Percentiles rank a stretch among this genome's conserved stretches.
Conservation (phyloP, 345 rosid species). For the Populus davidiana region DNA sequence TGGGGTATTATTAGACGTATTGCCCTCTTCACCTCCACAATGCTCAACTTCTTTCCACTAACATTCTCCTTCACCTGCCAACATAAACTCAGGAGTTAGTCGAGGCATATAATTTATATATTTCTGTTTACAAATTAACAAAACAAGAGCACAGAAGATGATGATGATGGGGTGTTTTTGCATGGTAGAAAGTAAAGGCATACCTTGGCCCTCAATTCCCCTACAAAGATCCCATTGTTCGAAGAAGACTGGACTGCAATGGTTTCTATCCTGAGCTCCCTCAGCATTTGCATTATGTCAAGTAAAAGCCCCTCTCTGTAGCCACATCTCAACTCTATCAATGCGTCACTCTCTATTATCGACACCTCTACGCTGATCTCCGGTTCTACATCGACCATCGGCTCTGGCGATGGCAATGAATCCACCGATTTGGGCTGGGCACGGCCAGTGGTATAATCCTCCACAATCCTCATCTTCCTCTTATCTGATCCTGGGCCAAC, state of each 20-base stretch:
- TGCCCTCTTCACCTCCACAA: conserved; percentile 82
- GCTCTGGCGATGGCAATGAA: conserved; percentile 2
- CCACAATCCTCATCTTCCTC: conserved; percentile 55
- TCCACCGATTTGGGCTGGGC: conserved; percentile 48
- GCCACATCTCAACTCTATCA: conserved; percentile 76
- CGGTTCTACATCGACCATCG: not conserved
- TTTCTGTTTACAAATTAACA: not conserved
- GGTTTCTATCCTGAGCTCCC: conserved; percentile 69
- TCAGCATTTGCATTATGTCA: conserved; percentile 67
- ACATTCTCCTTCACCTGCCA: conserved; percentile 64
- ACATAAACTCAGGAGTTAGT: not conserved
- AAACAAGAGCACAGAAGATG: not conserved
- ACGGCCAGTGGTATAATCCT: conserved; percentile 26
- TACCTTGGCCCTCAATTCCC: conserved; percentile 92
- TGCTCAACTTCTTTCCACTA: conserved; percentile 69
- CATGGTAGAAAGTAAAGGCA: not conserved
- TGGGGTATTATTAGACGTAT: conserved; percentile 58
- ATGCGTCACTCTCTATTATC: conserved; percentile 78
- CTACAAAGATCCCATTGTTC: conserved; percentile 46
- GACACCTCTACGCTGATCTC: conserved; percentile 73
- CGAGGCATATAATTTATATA: not conserved
- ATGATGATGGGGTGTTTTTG: not conserved
- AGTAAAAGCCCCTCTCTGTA: conserved; percentile 76
- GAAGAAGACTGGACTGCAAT: conserved; percentile 64
- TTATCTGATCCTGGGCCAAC: conserved; percentile 31